Base-by-base conservation (phyloP, 2,329 filamentous ascomycete genomes). In the Sarocladiaceae sp. region DNA sequence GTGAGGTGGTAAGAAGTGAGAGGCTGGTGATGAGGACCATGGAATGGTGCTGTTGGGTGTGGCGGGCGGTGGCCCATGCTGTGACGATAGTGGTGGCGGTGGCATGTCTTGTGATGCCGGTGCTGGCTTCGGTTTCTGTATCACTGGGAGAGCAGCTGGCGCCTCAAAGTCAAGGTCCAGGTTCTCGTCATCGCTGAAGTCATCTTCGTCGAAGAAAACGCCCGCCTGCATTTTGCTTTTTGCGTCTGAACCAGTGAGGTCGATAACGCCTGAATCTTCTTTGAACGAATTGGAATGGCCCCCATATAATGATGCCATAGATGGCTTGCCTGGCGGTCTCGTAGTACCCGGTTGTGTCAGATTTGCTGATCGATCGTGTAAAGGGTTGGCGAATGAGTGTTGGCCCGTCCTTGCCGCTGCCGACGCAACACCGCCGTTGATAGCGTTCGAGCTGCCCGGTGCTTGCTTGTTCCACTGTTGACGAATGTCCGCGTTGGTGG, bases 141-240 rank as follows among this genome's bases (percentile, higher is more conserved):
- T 51, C 53, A 63, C 13, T 6, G 70, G 70, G 3, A 78, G 69
- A 2, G 74, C 68, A 2, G 69, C 62, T 0, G 82, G 79, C 47
- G 79, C 73, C 47, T 85, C 74, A 43, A 81, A 75, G 50, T 89
- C 76, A 16, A 85, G 63, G 49, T 87, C 85, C 19, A 95, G 69
- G 45, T 88, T 78, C 16, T 83, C 75, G 53, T 95, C 89, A 58
- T 91, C 86, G 55, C 88, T 88, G 52, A 95, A 93, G 57, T 95
- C 90, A 53, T 91, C 82, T 50, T 89, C 85, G 48, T 81, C 78
- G 50, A 89, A 85, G 48, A 75, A 78, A 9, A 85, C 75, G 6
- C 53, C 49, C 10, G 58, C 47, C 31, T 58, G 49, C 21, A 51
- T 39, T 42, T 61, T 63, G 48, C 53, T 40, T 20, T 56, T 46